These are phyloP conservation scores for Tylopilus sp. DNA, from an alignment of 1,284 basidiomycete species.

Conservation along the genomic window DNA sequence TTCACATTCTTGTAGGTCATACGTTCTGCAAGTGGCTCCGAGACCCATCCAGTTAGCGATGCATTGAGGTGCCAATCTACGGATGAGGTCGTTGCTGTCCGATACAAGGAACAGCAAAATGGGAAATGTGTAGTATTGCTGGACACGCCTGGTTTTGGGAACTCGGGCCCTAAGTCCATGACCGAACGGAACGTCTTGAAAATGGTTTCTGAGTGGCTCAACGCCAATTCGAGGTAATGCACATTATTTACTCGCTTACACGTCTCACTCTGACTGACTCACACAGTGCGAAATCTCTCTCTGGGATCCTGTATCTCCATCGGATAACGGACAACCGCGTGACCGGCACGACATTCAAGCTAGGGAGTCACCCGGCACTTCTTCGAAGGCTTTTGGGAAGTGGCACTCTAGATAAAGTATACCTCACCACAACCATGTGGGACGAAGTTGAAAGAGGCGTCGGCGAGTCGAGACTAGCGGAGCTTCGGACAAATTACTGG, in stretches of 20 bases:
- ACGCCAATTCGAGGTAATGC: slow-evolving; percentile 19
- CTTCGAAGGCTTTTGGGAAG: slow-evolving; percentile 13
- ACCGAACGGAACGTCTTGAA: slow-evolving; percentile 36
- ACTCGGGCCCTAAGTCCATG: slow-evolving; percentile 8
- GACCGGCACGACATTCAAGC: slow-evolving; percentile 52
- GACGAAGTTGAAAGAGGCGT: slow-evolving; percentile 18
- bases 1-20: slow-evolving; percentile 35
- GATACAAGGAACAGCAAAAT: slow-evolving; percentile 14
- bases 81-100: slow-evolving; percentile 16
- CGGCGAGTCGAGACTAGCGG: slow-evolving; percentile 16
- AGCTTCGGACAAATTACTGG: slow-evolving; percentile 19
- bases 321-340: slow-evolving; percentile 59
- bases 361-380: slow-evolving; percentile 46
- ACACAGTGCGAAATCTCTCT: slow-evolving; percentile 45
- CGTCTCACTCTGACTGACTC: neutral
- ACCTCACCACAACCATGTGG: slow-evolving; percentile 31
- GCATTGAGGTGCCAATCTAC: slow-evolving; percentile 26
- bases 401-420: slow-evolving; percentile 6
- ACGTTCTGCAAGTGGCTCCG: slow-evolving; percentile 23
- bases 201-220: slow-evolving; percentile 38
- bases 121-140: slow-evolving; percentile 23
- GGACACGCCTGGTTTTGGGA: slow-evolving; percentile 34
- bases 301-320: slow-evolving; percentile 61
- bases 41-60: slow-evolving; percentile 19
- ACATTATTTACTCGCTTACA: neutral